Evolutionary conservation across 306 rosid species (phyloP).

Genomic region (Pachyrhizus erosus): DNA sequence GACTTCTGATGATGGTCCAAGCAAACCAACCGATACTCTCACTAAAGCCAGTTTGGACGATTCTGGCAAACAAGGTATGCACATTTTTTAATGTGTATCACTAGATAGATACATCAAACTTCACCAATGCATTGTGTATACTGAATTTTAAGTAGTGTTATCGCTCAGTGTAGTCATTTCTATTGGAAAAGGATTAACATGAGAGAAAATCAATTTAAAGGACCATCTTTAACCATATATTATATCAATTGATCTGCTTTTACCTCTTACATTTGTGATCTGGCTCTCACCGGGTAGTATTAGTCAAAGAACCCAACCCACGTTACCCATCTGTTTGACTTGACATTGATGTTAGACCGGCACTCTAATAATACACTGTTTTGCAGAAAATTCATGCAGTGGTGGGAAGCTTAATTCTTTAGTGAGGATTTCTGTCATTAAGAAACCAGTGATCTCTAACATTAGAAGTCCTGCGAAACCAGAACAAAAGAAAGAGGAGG

Average conservation of each 20-base stretch:
- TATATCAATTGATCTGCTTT: background rate
- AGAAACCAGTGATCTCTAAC: conserved; percentile 56
- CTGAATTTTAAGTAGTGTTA: background rate
- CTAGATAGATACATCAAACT: background rate
- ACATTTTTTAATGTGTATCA: conserved; percentile 1
- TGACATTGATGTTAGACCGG: too few species aligned
- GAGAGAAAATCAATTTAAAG: background rate
- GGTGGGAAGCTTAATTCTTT: conserved; percentile 54
- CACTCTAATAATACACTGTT: too few species aligned
- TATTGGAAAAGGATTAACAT: background rate
- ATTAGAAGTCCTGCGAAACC: conserved; percentile 32
- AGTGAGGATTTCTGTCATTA: conserved; percentile 58
- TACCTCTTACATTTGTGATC: background rate
- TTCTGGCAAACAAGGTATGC: conserved; percentile 56
- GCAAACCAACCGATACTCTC: conserved; percentile 57
- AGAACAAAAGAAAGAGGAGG: conserved; percentile 42
- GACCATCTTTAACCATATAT: conserved; percentile 2
- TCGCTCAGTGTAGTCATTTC: background rate
- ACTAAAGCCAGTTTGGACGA: conserved; percentile 53
- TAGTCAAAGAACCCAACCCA: too few species aligned
- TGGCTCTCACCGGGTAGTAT: background rate
- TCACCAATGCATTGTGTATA: background rate
- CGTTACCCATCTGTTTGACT: too few species aligned
- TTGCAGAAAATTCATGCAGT: conserved; percentile 53
- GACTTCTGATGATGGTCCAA: conserved; percentile 46